phyloP scores from a whole-genome alignment of 2,329 filamentous ascomycete genomes.

The Myriosclerotinia duriaeana region DNA sequence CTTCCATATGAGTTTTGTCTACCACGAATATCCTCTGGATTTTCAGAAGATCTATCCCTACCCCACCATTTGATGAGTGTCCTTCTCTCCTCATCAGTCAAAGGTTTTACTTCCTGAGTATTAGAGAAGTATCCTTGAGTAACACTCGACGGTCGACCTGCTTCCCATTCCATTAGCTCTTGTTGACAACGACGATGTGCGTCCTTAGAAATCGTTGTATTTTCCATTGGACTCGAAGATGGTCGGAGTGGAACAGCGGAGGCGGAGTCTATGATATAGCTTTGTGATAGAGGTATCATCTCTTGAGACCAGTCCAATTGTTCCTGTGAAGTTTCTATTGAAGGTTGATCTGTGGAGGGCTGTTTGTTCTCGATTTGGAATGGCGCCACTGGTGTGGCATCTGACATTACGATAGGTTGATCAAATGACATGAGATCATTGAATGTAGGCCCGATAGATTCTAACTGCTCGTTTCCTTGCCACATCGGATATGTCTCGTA shows the following conservation, averaged over 20 bases:
- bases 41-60: conserved; percentile 23
- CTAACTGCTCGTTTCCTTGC: not conserved
- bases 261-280: not conserved
- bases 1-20: conserved; percentile 18
- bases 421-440: conserved; percentile 14
- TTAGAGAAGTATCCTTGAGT: conserved; percentile 18
- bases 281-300: not conserved
- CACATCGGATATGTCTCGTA: conserved; percentile 19
- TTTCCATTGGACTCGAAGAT: conserved; percentile 24
- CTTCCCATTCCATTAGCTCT: conserved; percentile 22
- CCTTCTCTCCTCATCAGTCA: conserved; percentile 20
- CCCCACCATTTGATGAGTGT: conserved; percentile 24
- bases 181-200: not conserved
- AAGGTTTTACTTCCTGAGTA: conserved; percentile 15
- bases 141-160: conserved; percentile 17
- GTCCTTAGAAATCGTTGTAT: conserved; percentile 3
- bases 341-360: not conserved
- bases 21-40: conserved; percentile 18
- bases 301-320: conserved; percentile 4
- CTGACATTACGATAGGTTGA: not conserved
- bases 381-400: not conserved
- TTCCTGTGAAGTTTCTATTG: not conserved
- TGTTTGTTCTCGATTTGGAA: conserved; percentile 8
- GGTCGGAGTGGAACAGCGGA: conserved; percentile 3
- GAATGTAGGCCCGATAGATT: not conserved